A percentile compares a stretch with the other conserved stretches of the same genome.
phyloP scores from a whole-genome alignment of 306 rosid species.

The Gastrolobium villosum region DNA sequence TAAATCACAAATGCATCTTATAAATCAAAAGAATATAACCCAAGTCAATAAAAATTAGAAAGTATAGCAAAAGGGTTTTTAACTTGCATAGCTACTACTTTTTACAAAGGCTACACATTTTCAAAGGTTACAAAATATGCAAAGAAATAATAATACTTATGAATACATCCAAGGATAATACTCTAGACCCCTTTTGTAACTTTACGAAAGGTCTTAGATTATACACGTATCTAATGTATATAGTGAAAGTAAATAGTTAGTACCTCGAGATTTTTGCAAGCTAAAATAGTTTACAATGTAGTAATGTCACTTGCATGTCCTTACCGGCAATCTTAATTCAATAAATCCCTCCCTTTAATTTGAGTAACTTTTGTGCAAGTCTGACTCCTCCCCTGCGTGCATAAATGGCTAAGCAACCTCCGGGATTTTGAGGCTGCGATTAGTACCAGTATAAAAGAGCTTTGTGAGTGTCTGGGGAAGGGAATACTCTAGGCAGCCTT shows the following conservation, averaged over 20 bases:
- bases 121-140: slow-evolving; percentile 14
- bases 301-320: not conserved
- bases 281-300: not conserved
- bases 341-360: not conserved
- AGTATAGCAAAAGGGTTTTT: not conserved
- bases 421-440: not conserved
- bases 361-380: slow-evolving; percentile 7
- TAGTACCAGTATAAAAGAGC: not conserved
- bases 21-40: not conserved
- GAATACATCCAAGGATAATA: not conserved
- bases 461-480: too few species aligned
- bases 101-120: not conserved
- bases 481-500: too few species aligned
- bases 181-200: not conserved
- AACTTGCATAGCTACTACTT: not conserved
- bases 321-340: not conserved
- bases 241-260: not conserved
- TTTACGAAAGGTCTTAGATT: not conserved
- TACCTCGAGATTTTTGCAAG: not conserved
- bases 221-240: not conserved
- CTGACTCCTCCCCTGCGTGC: not conserved
- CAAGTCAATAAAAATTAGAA: not conserved
- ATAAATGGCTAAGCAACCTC: not conserved
- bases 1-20: not conserved
- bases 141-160: too few species aligned